Percentiles rank a stretch among this genome's conserved stretches.
Conservation (phyloP, 345 rosid genomes). For the Eucalyptus decipiens region DNA sequence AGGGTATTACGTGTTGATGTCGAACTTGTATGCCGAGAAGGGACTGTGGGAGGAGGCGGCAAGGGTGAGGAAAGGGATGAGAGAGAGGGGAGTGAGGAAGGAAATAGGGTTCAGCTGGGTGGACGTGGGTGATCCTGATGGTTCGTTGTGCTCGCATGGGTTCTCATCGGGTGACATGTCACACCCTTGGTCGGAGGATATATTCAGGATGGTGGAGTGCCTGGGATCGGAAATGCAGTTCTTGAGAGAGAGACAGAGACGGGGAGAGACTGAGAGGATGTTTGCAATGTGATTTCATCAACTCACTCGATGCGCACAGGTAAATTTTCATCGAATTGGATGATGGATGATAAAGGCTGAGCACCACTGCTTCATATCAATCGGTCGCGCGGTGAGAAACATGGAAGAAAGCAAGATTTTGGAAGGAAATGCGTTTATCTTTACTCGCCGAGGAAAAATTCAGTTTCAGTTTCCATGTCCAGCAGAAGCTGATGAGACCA, state of each 20-base stretch:
- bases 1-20: slow-evolving; percentile 72
- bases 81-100: slow-evolving; percentile 69
- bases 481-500: neutral
- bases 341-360: neutral
- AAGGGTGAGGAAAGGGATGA: slow-evolving; percentile 49
- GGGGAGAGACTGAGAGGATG: neutral
- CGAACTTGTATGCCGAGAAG: slow-evolving; percentile 77
- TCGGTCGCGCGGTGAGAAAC: neutral
- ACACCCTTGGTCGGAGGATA: slow-evolving; percentile 43
- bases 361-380: neutral
- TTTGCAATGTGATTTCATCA: neutral
- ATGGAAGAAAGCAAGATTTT: neutral
- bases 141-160: slow-evolving; percentile 34
- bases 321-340: neutral
- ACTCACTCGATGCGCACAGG: neutral
- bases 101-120: slow-evolving; percentile 81
- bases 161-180: slow-evolving; percentile 80
- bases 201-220: slow-evolving; percentile 36
- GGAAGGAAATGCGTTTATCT: neutral
- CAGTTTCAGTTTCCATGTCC: neutral
- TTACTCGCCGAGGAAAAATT: neutral
- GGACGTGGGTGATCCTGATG: slow-evolving; percentile 38
- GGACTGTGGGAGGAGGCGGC: slow-evolving; percentile 76
- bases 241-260: slow-evolving; percentile 7
- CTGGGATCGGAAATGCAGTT: slow-evolving; percentile 52